Base-by-base conservation (phyloP, 208 protist genomes). In the Trypanosoma platydactyli region DNA sequence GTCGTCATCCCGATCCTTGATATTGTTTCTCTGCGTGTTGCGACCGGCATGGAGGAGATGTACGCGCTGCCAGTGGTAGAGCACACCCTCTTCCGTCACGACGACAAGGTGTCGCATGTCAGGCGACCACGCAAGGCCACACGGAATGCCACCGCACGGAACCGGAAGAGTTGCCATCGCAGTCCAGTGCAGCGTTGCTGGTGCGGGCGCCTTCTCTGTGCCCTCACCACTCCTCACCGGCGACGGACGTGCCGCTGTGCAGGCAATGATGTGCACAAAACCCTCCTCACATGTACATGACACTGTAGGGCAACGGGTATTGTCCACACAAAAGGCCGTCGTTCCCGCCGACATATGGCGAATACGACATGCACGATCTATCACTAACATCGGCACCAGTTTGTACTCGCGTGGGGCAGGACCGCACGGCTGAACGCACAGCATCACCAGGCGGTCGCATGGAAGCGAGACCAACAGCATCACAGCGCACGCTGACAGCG, bases 41-140 rank as follows among this genome's bases (percentile, higher is more conserved):
- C 33, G 33, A 9, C 9, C 33, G 25, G 5, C 4, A 15, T 68
- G 41, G 12, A 80, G 52, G 30, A 84, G 67, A 41, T 84, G 79
- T 27, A 88, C 65, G 24, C 82, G 79, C 24, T 73, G 68, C 83
- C 83, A 89, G 40, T 86, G 73, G 51, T 89, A 86, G 12, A 89
- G 63, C 44, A 73, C 70, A 20, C 83, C 83, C 44, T 86, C 80
- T 20, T 64, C 64, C 0, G 80, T 84, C 45, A 84, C 77, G 6
- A 77, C 80, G 6, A 83, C 72, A 30, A 89, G 73, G 42, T 81
- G 76, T 46, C 80, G 76, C 20, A 73, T 67, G 59, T 81, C 80
- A 5, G 80, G 77, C 24, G 83, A 86, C 83, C 80, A 86, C 18
- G 77, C 74, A 16, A 89, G 41, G 27, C 76, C 77, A 38, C 63